Conservation (phyloP, 306 rosid species). For the Ochetophila trinervis region DNA sequence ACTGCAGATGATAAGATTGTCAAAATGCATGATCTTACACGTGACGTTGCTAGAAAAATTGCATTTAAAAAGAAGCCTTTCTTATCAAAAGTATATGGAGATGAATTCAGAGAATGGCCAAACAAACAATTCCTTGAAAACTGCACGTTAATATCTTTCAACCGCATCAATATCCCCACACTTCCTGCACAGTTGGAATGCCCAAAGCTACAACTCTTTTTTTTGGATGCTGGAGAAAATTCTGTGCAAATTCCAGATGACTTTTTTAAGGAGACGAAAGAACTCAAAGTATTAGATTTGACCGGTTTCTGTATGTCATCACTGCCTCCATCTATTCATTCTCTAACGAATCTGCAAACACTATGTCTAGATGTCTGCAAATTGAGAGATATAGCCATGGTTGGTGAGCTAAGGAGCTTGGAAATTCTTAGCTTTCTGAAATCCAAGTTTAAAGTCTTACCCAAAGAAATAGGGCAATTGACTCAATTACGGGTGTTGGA, state of each 20-base stretch:
- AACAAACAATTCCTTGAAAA: background rate
- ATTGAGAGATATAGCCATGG: slow-evolving; percentile 4
- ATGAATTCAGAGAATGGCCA: background rate
- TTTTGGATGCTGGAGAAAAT: background rate
- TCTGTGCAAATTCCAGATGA: slow-evolving; percentile 1
- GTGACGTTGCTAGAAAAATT: slow-evolving; percentile 19
- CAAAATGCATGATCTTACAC: slow-evolving; percentile 28
- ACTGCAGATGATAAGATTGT: background rate
- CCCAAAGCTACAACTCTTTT: background rate
- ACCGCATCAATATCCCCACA: fast-evolving
- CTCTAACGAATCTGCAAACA: slow-evolving; percentile 17
- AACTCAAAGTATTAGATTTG: slow-evolving; percentile 23
- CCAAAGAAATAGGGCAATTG: slow-evolving; percentile 1
- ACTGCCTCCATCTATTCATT: slow-evolving; percentile 20
- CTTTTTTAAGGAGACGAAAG: slow-evolving; percentile 14
- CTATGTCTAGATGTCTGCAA: background rate
- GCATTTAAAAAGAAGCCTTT: slow-evolving; percentile 4
- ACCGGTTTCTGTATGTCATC: background rate
- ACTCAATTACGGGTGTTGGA: slow-evolving; percentile 9
- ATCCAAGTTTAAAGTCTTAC: background rate
- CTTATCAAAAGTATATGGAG: background rate
- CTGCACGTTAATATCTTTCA: background rate
- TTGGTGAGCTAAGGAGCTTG: slow-evolving; percentile 19
- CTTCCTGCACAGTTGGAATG: slow-evolving; percentile 13
- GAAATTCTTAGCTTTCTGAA: background rate